A percentile compares a stretch with the other conserved stretches of the same genome.
These are phyloP conservation scores for Clitopilus hobsonii DNA, from an alignment of 768 basidiomycete genomes.

Conservation along the genomic window DNA sequence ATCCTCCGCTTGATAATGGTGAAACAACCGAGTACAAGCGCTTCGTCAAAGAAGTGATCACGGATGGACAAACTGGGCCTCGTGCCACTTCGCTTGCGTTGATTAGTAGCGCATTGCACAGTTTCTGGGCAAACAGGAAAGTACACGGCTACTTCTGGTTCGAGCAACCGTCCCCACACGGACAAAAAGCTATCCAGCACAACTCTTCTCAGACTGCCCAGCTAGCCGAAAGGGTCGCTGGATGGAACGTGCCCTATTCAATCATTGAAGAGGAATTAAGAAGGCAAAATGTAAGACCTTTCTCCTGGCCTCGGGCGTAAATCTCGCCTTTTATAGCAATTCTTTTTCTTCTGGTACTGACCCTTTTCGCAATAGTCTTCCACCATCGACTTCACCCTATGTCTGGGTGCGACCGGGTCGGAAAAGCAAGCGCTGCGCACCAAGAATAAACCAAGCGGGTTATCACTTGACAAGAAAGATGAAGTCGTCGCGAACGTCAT, in stretches of 20 bases:
- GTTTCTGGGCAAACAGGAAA: conserved; percentile 75
- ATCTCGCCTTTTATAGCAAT: conserved; percentile 19
- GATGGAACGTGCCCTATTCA: conserved; percentile 85
- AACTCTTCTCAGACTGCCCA: conserved; percentile 76
- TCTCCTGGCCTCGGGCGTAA: conserved; percentile 13
- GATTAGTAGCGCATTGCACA: conserved; percentile 73
- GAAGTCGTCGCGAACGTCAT: conserved; percentile 98
- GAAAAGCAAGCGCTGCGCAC: conserved; percentile 83
- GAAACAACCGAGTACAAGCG: conserved; percentile 93
- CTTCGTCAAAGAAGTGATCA: conserved; percentile 94
- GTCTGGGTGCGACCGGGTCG: conserved; percentile 83
- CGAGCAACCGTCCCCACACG: conserved; percentile 48
- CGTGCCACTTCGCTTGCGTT: conserved; percentile 88
- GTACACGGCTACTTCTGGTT: conserved; percentile 78
- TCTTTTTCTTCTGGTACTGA: conserved; percentile 9
- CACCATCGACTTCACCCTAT: conserved; percentile 94
- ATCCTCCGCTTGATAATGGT: conserved; percentile 88
- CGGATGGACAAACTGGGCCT: conserved; percentile 91
- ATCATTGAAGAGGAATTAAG: conserved; percentile 92
- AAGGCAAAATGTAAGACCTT: conserved; percentile 83
- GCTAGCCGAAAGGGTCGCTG: conserved; percentile 80
- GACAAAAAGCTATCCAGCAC: conserved; percentile 62
- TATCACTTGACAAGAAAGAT: conserved; percentile 91
- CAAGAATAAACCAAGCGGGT: conserved; percentile 51
- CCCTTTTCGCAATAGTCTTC: conserved; percentile 61